Base-by-base conservation (phyloP, 805 yeast species). In the Wilhelminamyces savonicus region DNA sequence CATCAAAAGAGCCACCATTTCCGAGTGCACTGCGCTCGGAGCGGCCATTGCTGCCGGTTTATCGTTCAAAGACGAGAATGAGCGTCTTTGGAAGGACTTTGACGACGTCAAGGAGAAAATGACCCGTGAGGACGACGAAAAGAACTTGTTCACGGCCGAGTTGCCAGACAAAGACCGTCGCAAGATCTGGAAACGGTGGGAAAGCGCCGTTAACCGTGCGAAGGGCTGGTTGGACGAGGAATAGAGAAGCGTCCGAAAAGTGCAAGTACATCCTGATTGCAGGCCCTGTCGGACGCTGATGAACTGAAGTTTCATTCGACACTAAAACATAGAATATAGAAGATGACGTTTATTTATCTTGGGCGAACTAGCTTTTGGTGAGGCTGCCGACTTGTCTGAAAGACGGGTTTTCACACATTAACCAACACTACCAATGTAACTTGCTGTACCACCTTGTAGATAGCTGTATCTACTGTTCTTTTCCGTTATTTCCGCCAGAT, bases 21-120 rank as follows among this genome's bases (percentile, higher is more conserved):
- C 85, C 21, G 97, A 88, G 58, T 86, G 95, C 52, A 88, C 97
- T 4, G 96, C 97, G 0, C 69, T 88, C 39, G 97, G 97, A 17
- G 95, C 95, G 6, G 96, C 97, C 4, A 82, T 90, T 42, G 96
- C 96, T 17, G 95, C 97, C 3, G 95, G 96, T 9, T 62, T 87
- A 46, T 62, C 74, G 11, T 61, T 76, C 10, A 57, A 59, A 32
- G 56, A 62, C 37, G 58, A 50, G 31, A 43, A 64, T 15, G 74
- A 76, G 13, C 71, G 83, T 25, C 55, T 86, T 27, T 88, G 96
- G 95, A 68, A 67, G 33, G 74, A 76, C 42, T 61, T 87, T 38
- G 79, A 73, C 30, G 95, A 87, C 36, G 82, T 83, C 25, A 64
- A 57, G 35, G 56, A 50, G 5, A 49, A 56, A 26, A 52, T 74